Base-by-base conservation (phyloP, 2,329 filamentous ascomycete species). In the Stagonosporopsis chrysanthemi region DNA sequence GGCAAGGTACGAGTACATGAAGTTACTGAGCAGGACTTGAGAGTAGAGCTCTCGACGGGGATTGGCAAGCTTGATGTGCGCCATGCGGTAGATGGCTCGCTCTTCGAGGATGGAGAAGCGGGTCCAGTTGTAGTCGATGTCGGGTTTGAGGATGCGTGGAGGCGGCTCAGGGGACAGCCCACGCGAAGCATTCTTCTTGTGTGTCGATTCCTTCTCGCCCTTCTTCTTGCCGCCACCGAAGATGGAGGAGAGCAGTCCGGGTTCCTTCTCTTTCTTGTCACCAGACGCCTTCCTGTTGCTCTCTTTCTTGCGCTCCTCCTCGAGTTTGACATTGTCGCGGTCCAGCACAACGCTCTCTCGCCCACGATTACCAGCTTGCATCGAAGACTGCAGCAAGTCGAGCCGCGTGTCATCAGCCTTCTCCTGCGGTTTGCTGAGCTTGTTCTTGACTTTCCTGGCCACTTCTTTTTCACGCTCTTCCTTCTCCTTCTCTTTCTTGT, bases 1-100 rank as follows among this genome's bases (percentile, higher is more conserved):
- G 61, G 95, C 95, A 63, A 99, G 85, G 75, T 99, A 99, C 55
- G 92, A 95, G 80, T 99, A 99, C 95, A 99, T 99, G 78, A 99
- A 99, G 76, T 99, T 99, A 78, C 93, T 97, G 65, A 99, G 85
- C 57, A 99, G 82, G 22, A 99, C 95, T 77, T 99, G 95, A 58
- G 94, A 97, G 72, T 96, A 90, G 48, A 99, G 80, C 38, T 94
- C 90, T 53, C 95, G 89, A 41, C 94, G 88, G 35, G 95, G 95
- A 73, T 99, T 98, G n/a, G 95, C 95, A 60, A 99, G 86, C 78
- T 99, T 99, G 79, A 98, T 96, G 75, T 99, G 95, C 17, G 95
- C 95, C 91, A 99, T 97, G 60, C 95, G 88, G 78, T 99, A 99
- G 58, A 99, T 99, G 19, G 95, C 95, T 57, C 95, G 86, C 79